Percentiles rank a stretch among this genome's conserved stretches.
Evolutionary conservation across 2,329 filamentous ascomycete species (phyloP).

Genomic region (Anthostomella pinea): DNA sequence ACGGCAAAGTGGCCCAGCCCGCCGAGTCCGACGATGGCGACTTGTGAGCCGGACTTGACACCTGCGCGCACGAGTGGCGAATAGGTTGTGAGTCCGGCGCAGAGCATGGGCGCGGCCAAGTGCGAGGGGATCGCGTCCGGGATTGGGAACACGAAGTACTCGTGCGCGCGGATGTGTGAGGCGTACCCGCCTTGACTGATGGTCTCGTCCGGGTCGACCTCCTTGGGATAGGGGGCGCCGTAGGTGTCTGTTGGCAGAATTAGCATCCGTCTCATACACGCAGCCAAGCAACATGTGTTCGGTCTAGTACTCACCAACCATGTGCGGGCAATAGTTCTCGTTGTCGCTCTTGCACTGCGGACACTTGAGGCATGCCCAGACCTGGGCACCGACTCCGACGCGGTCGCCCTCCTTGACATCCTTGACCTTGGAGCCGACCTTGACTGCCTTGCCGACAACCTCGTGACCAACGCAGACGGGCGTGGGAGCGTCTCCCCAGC

Average conservation of each 20-base stretch:
- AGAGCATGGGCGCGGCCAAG: slow-evolving; percentile 66
- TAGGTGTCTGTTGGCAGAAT: slow-evolving; percentile 48
- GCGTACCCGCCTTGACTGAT: slow-evolving; percentile 64
- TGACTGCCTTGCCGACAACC: slow-evolving; percentile 52
- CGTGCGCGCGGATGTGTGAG: slow-evolving; percentile 47
- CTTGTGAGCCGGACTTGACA: slow-evolving; percentile 66
- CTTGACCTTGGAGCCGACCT: slow-evolving; percentile 37
- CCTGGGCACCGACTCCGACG: slow-evolving; percentile 62
- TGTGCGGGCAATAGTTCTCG: slow-evolving; percentile 48
- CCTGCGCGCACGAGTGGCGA: slow-evolving; percentile 65
- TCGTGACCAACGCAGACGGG: slow-evolving; percentile 58
- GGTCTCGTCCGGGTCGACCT: slow-evolving; percentile 52
- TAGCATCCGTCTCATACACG: too few species aligned
- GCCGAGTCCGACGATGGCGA: slow-evolving; percentile 71
- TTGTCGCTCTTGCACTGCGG: slow-evolving; percentile 45
- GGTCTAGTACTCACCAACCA: slow-evolving; percentile 33
- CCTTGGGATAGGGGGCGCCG: slow-evolving; percentile 54
- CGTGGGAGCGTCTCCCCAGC: slow-evolving; percentile 31
- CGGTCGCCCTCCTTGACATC: slow-evolving; percentile 59
- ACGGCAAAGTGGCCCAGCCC: slow-evolving; percentile 73
- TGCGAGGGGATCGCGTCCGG: slow-evolving; percentile 50
- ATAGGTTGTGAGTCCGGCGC: slow-evolving; percentile 73
- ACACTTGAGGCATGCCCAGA: slow-evolving; percentile 54
- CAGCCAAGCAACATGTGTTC: too few species aligned
- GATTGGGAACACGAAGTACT: slow-evolving; percentile 59